Base-by-base conservation (phyloP, 441 rosid species). In the Erodium texanum region DNA sequence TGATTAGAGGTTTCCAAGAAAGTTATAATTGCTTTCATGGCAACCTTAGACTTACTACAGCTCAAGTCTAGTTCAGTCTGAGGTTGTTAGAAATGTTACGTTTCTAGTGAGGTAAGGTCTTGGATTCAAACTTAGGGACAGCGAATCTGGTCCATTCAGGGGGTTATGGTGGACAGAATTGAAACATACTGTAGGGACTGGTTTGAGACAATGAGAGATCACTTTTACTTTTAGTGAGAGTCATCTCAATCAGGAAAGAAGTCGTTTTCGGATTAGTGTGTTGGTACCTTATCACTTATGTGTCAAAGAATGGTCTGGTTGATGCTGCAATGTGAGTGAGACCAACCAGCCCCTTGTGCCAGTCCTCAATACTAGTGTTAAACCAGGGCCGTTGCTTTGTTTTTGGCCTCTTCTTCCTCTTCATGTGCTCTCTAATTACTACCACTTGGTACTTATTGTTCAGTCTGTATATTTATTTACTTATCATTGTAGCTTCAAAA, bases 301-400 rank as follows among this genome's bases (percentile, higher is more conserved):
- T 58, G 63, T 58, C 63, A 48, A 58, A 22, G 27, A 22, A 58
- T 58, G 63, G 63, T 23, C 9, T 58, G 63, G 27, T 22, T 9
- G 63, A n/a, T 15, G 56, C 3, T 48, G 56, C 18, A 48, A n/a
- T 3, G 19, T 48, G 56, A 48, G 5, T 5, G 19, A 15, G 56
- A 48, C 56, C 56, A 48, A n/a, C 19, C 19, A 48, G 2, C 48
- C 48, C 48, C 19, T 48, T 48, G 56, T 48, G 19, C 14, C 56
- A 48, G 19, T 48, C 56, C 18, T 5, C 18, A 48, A 6, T 48
- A 5, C 56, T 48, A 15, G 19, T 19, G 6, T 7, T 15, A 58
- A 58, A 58, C 63, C 63, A 58, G 63, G 29, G 11, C 63, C 63
- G 63, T 58, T 23, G 27, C 27, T 58, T 58, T 58, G 56, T n/a